A percentile compares a stretch with the other conserved stretches of the same genome.
Conservation (phyloP, 116 monocot genomes). For the Iris pallida region DNA sequence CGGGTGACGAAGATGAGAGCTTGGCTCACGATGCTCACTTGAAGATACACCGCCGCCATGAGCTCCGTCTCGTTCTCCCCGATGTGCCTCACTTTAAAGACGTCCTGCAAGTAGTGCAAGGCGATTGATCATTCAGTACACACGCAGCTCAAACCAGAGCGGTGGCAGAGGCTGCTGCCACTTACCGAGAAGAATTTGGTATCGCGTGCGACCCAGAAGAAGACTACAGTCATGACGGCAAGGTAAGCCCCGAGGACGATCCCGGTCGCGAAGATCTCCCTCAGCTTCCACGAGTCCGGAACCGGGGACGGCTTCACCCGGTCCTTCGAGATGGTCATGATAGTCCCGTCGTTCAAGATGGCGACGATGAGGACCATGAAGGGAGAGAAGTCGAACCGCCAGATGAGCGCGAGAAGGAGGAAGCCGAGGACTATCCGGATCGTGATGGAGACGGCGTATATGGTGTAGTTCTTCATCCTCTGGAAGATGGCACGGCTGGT, state of each 20-base stretch:
- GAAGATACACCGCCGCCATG: slow-evolving; percentile 67
- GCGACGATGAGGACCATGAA: slow-evolving; percentile 99
- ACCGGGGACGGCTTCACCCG: slow-evolving; percentile 81
- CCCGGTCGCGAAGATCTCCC: slow-evolving; percentile 88
- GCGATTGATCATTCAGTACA: too few relatives aligned
- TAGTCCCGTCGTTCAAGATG: slow-evolving; percentile 95
- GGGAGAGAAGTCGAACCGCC: slow-evolving; percentile 88
- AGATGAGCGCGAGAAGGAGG: slow-evolving; percentile 70
- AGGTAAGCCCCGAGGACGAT: slow-evolving; percentile 80
- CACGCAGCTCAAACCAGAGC: too few relatives aligned
- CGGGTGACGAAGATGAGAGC: slow-evolving; percentile 90
- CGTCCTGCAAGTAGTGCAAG: slow-evolving; percentile 17
- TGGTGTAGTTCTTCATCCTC: slow-evolving; percentile 80
- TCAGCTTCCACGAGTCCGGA: slow-evolving; percentile 89
- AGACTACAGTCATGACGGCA: slow-evolving; percentile 69
- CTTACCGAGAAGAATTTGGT: slow-evolving; percentile 56
- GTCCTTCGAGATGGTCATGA: slow-evolving; percentile 99
- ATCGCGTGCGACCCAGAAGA: slow-evolving; percentile 68
- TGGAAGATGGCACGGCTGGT: slow-evolving; percentile 85
- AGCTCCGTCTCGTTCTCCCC: slow-evolving; percentile 33
- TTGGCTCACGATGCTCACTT: slow-evolving; percentile 88
- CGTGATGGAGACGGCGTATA: slow-evolving; percentile 73
- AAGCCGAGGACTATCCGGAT: slow-evolving; percentile 57
- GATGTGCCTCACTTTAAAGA: slow-evolving; percentile 44
- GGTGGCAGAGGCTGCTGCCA: neutral